Conservation (phyloP, 176 grass and related monocot genomes). For the Rhynchospora pubera region DNA sequence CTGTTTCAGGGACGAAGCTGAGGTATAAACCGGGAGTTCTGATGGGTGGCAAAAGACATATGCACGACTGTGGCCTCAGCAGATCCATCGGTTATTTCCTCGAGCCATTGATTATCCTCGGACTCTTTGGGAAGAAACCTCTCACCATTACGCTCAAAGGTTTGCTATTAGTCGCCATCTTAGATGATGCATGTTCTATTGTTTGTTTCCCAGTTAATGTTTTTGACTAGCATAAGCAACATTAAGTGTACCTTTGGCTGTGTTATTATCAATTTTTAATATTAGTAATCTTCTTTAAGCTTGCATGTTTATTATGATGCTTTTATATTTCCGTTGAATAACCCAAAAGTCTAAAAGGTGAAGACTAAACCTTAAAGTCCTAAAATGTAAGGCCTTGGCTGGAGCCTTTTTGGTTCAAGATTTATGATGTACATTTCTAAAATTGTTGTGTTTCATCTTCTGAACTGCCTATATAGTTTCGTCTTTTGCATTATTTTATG, state of each 20-base stretch:
- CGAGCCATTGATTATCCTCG: constrained; percentile 70
- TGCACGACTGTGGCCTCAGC: constrained; percentile 70
- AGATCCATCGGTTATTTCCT: constrained; percentile 79
- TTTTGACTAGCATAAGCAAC: background rate
- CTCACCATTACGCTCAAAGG: constrained; percentile 66
- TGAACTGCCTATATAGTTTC: background rate
- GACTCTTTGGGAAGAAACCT: constrained; percentile 52
- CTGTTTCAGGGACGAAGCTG: constrained; percentile 54
- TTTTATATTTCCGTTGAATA: background rate
- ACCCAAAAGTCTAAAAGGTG: background rate
- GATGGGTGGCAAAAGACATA: constrained; percentile 44
- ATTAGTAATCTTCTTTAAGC: background rate
- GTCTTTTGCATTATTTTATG: background rate
- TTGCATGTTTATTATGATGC: background rate
- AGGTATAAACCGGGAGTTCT: constrained; percentile 63
- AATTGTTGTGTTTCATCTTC: background rate
- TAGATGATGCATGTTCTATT: background rate
- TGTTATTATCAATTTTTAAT: background rate
- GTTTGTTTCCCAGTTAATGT: background rate
- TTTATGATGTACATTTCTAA: background rate
- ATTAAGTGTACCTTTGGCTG: background rate
- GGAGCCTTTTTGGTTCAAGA: background rate
- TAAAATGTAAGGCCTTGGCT: background rate
- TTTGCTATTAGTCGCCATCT: constrained; percentile 1
- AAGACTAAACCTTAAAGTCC: background rate